Base-by-base conservation (phyloP, 352 stramenopile genomes). In the Hyphochytrium catenoides region DNA sequence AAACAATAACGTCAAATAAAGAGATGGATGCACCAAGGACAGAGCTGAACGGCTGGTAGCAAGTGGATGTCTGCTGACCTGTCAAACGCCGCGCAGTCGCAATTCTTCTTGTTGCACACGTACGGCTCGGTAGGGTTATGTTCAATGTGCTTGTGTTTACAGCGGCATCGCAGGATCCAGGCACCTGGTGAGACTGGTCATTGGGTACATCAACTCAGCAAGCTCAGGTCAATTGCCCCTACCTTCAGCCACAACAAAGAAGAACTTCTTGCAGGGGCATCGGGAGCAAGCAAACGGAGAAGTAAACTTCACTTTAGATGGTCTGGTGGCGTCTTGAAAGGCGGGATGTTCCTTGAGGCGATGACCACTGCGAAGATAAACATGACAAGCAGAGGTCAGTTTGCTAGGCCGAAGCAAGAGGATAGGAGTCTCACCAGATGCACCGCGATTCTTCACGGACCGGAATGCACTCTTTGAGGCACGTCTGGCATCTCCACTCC, bases 241-340 rank as follows among this genome's bases (percentile, higher is more conserved):
- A n/a, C n/a, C 64, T 34, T 79, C 62, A 0, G 66, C 60, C 15
- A 79, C 66, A n/a, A 81, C 50, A 48, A 76, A 79, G 31, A 70
- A 73, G 44, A 79, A 78, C 6, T 31, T 23, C 26, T 41, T 42
- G 32, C 66, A 83, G 4, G 38, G 22, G 39, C 66, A 77, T 26
- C 59, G 70, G 36, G 46, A 19, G 44, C 66, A 83, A 3, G 56
- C 51, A 29, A 76, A 74, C 8, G 54, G 29, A 3, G 41, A 66
- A 71, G 0, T 24, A 7, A 30, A 17, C 22, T 14, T 52, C 42
- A 22, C 46, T 43, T 44, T 67, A 59, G 11, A 62, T 39, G 9
- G 51, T 51, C 29, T 29, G 50, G 27, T 72, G n/a, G n/a, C 52
- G 2, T 48, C 43, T 3, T 33, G 34, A 1, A 36, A 44, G 15